phyloP scores from a whole-genome alignment of 2,329 filamentous ascomycete species.

The Aschersonia sp. region DNA sequence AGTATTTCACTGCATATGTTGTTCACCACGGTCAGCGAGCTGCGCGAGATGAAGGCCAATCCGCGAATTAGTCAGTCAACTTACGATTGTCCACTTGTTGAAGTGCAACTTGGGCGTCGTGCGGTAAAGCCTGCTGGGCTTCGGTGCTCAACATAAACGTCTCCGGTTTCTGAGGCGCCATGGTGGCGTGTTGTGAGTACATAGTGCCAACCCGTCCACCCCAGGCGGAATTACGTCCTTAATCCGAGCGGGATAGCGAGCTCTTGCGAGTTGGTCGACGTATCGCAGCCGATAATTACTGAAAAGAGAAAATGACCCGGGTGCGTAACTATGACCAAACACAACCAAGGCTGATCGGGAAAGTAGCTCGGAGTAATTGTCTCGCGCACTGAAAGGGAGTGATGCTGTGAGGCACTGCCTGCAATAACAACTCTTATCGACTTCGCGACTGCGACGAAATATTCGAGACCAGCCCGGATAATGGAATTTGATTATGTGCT shows the following conservation, averaged over 20 bases:
- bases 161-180: conserved; percentile 94
- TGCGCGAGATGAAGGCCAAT: background rate
- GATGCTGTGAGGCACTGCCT: conserved; percentile 18
- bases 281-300: background rate
- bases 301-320: background rate
- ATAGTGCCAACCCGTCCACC: conserved; percentile 29
- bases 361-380: background rate
- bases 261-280: no score
- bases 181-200: conserved; percentile 73
- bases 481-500: conserved; percentile 12
- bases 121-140: conserved; percentile 88
- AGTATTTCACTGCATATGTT: conserved; percentile 72
- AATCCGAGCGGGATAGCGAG: no score
- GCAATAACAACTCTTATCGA: conserved; percentile 2
- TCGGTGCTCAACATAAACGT: conserved; percentile 97
- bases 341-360: no score
- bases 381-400: background rate
- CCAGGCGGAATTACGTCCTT: no score
- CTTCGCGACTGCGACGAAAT: conserved; percentile 11
- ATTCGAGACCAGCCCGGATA: conserved; percentile 35
- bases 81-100: conserved; percentile 96
- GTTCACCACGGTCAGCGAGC: background rate
- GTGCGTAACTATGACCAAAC: background rate
- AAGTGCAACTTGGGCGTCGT: conserved; percentile 90
- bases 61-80: conserved; percentile 15